Evolutionary conservation across 1,284 basidiomycete genomes (phyloP).

Genomic region (Cryptococcus floricola): DNA sequence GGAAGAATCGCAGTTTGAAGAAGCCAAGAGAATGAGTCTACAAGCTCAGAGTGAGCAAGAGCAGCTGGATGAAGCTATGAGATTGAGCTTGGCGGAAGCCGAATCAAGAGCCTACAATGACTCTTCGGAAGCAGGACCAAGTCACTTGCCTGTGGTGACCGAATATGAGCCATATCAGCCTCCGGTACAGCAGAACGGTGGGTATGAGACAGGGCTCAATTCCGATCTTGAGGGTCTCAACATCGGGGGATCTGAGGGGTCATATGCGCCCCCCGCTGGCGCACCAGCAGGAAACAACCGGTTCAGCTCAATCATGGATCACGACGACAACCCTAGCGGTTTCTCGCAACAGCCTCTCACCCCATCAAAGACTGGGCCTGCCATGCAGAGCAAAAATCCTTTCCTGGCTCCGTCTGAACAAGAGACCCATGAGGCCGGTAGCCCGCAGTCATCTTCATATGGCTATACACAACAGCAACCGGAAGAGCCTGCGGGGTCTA

Average conservation of each 20-base stretch:
- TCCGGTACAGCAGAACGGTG: too few species aligned
- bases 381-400: conserved; percentile 41
- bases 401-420: conserved; percentile 63
- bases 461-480: not conserved
- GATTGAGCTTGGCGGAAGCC: conserved; percentile 32
- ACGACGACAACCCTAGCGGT: conserved; percentile 5
- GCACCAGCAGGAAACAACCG: not conserved
- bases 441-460: not conserved
- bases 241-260: conserved; percentile 1
- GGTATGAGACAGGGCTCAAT: not conserved
- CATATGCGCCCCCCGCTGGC: not conserved
- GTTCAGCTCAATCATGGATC: conserved; percentile 9
- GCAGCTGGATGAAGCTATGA: conserved; percentile 40
- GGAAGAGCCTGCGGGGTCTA: conserved; percentile 21
- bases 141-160: not conserved
- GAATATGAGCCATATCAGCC: conserved; percentile 3
- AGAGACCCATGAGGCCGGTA: conserved; percentile 48
- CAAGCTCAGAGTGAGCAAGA: conserved; percentile 33
- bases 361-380: conserved; percentile 22
- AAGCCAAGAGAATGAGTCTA: conserved; percentile 36
- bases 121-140: not conserved
- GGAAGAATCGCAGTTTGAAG: conserved; percentile 43
- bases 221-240: conserved; percentile 10
- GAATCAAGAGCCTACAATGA: conserved; percentile 11
- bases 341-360: conserved; percentile 9